phyloP scores from a whole-genome alignment of 345 rosid species.

The Citrus glauca region DNA sequence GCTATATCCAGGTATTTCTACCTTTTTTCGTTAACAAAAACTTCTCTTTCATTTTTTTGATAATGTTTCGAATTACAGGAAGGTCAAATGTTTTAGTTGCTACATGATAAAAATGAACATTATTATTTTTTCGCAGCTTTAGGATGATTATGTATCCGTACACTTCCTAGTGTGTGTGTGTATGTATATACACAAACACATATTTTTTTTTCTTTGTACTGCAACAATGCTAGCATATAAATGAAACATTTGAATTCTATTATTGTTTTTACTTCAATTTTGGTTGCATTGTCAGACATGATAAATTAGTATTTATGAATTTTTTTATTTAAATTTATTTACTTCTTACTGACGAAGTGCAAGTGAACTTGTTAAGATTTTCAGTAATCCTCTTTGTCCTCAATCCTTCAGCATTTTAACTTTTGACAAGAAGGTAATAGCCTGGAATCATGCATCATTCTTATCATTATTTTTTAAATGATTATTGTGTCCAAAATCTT shows the following conservation, averaged over 20 bases:
- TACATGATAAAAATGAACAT: neutral
- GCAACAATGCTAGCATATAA: neutral
- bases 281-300: conserved; percentile 6
- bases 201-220: neutral
- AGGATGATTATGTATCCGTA: neutral
- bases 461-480: neutral
- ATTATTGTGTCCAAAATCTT: neutral
- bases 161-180: neutral
- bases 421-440: conserved; percentile 76
- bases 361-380: conserved; percentile 59
- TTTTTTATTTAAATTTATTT: conserved; percentile 3
- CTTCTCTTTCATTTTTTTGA: neutral
- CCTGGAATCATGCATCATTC: neutral
- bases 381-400: conserved; percentile 65
- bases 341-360: conserved; percentile 57
- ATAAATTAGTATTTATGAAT: neutral
- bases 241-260: neutral
- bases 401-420: conserved; percentile 62
- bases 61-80: neutral
- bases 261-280: neutral
- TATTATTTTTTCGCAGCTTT: neutral
- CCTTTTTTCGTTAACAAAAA: neutral
- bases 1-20: conserved; percentile 47
- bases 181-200: too few relatives aligned
- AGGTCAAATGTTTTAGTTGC: too few relatives aligned